These are phyloP conservation scores for Tetratostichococcus sp. DNA, from an alignment of 139 green algal species.

Conservation along the genomic window DNA sequence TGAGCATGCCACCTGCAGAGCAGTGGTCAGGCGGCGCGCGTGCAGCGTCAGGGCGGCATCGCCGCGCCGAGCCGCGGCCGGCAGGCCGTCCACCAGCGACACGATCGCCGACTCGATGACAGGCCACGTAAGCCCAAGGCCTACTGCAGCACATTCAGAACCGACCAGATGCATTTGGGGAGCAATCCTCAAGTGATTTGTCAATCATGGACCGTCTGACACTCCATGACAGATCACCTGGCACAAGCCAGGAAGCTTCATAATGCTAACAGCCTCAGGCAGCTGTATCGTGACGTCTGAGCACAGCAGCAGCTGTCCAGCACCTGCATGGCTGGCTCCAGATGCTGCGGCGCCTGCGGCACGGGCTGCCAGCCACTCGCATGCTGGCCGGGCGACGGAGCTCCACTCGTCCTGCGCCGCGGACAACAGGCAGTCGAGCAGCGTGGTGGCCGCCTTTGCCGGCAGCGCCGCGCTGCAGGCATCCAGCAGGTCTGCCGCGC, in stretches of 20 bases:
- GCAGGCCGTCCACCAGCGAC: conserved; percentile 29
- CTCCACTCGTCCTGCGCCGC: conserved; percentile 65
- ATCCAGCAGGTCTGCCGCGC: conserved; percentile 37
- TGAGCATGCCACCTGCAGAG: conserved; percentile 19
- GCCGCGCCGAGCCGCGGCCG: conserved; percentile 25
- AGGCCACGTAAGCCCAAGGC: background rate
- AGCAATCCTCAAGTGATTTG: no score
- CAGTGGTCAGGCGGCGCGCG: conserved; percentile 43
- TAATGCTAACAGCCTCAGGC: no score
- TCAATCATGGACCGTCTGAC: no score
- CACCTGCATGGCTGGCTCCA: no score
- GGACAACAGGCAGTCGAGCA: conserved; percentile 52
- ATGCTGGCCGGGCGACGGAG: conserved; percentile 29
- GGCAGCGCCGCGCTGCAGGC: conserved; percentile 25
- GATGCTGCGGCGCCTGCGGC: background rate
- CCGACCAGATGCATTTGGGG: no score
- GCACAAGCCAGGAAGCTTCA: no score
- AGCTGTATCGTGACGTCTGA: no score
- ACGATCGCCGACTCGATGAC: conserved; percentile 15
- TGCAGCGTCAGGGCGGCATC: conserved; percentile 32
- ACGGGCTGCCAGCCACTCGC: conserved; percentile 23
- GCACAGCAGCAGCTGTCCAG: no score
- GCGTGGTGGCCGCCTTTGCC: conserved; percentile 17
- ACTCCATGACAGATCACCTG: no score
- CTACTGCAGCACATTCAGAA: no score